Percentiles rank a stretch among this genome's conserved stretches.
Conservation (phyloP, 169 alveolate genomes). For the Babesia ovis region DNA sequence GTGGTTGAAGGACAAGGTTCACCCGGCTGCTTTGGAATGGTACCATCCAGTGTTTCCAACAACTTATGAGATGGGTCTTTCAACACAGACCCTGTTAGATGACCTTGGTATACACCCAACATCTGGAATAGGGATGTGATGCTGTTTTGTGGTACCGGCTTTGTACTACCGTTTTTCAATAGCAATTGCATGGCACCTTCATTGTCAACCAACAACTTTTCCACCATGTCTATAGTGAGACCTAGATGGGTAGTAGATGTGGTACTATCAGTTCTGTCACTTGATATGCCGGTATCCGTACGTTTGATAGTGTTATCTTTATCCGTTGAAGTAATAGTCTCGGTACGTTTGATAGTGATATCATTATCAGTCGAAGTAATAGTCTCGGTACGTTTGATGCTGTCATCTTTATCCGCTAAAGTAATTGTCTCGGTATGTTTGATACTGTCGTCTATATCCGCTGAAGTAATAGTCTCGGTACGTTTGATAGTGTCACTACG, state of each 20-base stretch:
- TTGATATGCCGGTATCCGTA: background rate
- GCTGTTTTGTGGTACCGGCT: slow-evolving; percentile 12
- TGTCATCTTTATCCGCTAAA: no score
- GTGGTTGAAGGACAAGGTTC: background rate
- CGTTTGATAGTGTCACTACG: background rate
- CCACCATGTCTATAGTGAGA: slow-evolving; percentile 15
- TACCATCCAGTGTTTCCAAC: background rate
- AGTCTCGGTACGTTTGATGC: no score
- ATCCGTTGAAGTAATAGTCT: background rate
- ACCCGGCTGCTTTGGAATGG: background rate
- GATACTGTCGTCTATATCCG: no score
- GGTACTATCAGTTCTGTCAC: background rate
- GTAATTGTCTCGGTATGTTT: no score
- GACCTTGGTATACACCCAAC: slow-evolving; percentile 15
- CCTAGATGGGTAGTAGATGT: background rate
- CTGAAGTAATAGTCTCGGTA: no score
- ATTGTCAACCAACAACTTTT: background rate
- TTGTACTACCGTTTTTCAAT: slow-evolving; percentile 17
- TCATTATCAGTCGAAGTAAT: no score
- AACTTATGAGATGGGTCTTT: background rate
- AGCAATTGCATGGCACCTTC: slow-evolving; percentile 34
- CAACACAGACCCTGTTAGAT: background rate
- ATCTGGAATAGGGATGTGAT: slow-evolving; percentile 31
- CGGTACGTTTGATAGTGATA: background rate
- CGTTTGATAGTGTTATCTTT: background rate